Base-by-base conservation (phyloP, 176 grass and related monocot species). In the Lolium perenne region DNA sequence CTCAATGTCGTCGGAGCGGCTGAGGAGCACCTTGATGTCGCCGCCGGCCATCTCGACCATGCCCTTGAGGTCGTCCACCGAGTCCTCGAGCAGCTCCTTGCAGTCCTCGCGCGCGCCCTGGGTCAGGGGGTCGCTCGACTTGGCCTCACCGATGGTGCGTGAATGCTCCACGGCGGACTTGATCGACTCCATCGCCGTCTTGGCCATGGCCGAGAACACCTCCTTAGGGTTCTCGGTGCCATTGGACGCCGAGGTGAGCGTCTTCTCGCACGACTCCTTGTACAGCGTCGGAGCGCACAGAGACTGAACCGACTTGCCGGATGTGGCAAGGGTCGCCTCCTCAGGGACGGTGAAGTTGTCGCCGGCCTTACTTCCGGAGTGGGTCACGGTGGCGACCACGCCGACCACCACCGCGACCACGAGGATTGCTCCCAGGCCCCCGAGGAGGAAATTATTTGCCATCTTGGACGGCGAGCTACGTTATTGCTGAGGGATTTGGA, bases 241-340 rank as follows among this genome's bases (percentile, higher is more conserved):
- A 71, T 88, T 91, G 48, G 43, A 5, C 0, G 82, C 74, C 45
- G 71, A 10, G 73, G 83, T 84, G 20, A 98, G 83, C 38, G 92
- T 95, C 54, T 67, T 88, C 83, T 94, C 88, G 57, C 96, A 98
- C 18, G 94, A 90, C 7, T 95, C 92, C 70, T 89, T 93, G 90
- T 94, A 92, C 77, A 94, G 65, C 38, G 96, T 93, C 0, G 90
- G 66, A 6, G 83, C 84, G 86, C 96, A 98, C 61, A 95, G 68
- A 10, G 91, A 89, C 58, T 77, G 22, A 14, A 92, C 86, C 49
- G 90, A 86, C 62, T 95, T 94, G 65, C 88, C 83, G 57, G 91
- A 84, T 51, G 81, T 91, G 45, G 83, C 74, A 1, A 95, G 77
- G 51, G 8, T 29, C 21, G 89, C 87, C 50, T 89, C 91, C 61